Conservation (phyloP, 768 basidiomycete genomes). For the Suillus paluster region DNA sequence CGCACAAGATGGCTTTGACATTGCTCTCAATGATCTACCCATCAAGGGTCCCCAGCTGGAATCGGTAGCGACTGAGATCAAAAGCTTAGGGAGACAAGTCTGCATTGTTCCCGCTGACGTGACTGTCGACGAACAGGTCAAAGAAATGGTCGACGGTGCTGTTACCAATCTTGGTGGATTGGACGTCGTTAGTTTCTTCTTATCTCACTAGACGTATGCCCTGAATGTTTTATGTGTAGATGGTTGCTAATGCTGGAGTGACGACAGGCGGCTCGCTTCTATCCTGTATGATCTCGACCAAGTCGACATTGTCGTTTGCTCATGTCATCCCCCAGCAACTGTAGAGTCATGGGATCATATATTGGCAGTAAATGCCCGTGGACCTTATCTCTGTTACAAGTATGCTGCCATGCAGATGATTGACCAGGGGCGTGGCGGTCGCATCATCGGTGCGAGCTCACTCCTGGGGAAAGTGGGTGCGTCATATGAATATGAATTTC, state of each 20-base stretch:
- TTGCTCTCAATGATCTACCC: conserved; percentile 15
- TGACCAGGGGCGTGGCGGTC: conserved; percentile 26
- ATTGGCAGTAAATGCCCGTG: conserved; percentile 42
- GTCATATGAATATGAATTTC: not conserved
- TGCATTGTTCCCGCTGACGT: conserved; percentile 43
- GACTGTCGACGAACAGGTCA: conserved; percentile 44
- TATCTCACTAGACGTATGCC: no score
- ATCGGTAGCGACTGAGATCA: conserved; percentile 31
- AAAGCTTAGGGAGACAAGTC: conserved; percentile 29
- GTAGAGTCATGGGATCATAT: conserved; percentile 45
- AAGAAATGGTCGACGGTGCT: conserved; percentile 39
- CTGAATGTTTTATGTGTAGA: conserved; percentile 12
- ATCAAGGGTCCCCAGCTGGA: conserved; percentile 33
- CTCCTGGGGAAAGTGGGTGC: conserved; percentile 34
- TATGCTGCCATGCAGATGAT: conserved; percentile 1
- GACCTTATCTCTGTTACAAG: conserved; percentile 43
- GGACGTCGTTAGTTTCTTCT: not conserved
- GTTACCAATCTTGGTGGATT: conserved; percentile 39
- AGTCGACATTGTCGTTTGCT: not conserved
- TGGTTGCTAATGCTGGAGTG: conserved; percentile 11
- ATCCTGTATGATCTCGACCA: conserved; percentile 15
- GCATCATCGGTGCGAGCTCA: conserved; percentile 42
- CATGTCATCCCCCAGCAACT: conserved; percentile 23
- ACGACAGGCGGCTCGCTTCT: conserved; percentile 21
- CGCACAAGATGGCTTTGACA: conserved; percentile 33